phyloP scores from a whole-genome alignment of 2,329 filamentous ascomycete species.

The Calonectria fujianensis region DNA sequence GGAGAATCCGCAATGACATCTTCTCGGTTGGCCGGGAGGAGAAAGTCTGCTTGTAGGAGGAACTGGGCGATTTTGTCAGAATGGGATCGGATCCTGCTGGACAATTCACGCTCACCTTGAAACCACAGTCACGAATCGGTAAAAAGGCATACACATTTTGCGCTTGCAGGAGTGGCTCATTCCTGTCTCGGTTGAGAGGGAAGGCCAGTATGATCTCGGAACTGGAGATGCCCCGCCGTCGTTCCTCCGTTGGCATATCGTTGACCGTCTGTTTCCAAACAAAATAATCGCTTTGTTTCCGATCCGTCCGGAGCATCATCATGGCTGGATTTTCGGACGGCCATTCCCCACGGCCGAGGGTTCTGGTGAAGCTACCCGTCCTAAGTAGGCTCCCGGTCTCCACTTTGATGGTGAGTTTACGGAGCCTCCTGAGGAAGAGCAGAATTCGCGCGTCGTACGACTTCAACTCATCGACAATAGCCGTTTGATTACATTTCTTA shows the following conservation, averaged over 20 bases:
- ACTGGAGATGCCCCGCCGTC: conserved; percentile 5
- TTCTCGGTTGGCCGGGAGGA: conserved; percentile 51
- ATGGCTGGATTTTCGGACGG: neutral
- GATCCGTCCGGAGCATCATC: neutral
- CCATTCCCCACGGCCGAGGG: conserved; percentile 13
- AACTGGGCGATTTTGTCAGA: conserved; percentile 42
- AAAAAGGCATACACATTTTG: conserved; percentile 39
- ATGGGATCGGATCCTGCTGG: neutral
- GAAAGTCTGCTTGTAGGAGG: conserved; percentile 54
- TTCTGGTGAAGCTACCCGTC: neutral
- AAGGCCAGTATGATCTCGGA: conserved; percentile 35
- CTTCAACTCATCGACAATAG: conserved; percentile 45
- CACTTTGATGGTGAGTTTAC: conserved; percentile 41
- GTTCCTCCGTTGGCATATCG: neutral
- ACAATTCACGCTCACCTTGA: conserved; percentile 40
- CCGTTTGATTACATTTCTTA: neutral
- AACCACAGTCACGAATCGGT: conserved; percentile 43
- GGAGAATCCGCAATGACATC: conserved; percentile 44
- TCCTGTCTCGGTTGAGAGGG: conserved; percentile 9
- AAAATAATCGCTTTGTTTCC: neutral
- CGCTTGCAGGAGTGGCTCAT: conserved; percentile 7
- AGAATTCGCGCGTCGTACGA: conserved; percentile 54
- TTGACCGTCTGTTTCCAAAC: neutral
- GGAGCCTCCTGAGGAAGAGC: conserved; percentile 57
- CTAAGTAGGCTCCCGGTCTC: neutral